Base-by-base conservation (phyloP, 202 grass and related monocot genomes). In the Schoenoplectus tabernaemontani region DNA sequence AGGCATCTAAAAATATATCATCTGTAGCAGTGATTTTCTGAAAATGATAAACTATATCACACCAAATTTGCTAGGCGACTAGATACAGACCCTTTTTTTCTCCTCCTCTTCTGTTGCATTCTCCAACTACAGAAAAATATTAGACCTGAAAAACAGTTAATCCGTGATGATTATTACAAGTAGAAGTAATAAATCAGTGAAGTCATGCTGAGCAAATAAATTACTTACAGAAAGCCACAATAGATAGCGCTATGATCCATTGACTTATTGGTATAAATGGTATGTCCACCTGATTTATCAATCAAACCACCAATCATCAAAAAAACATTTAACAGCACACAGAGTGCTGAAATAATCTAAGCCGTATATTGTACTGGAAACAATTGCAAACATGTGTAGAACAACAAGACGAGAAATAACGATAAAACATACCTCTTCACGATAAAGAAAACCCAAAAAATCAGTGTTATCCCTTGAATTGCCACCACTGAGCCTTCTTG, bases 241-340 rank as follows among this genome's bases (percentile, higher is more conserved):
- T 85, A 75, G 90, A 86, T 64, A 86, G 84, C 86, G 95, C 91
- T 87, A 98, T 63, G 79, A 97, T 85, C 93, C 93, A 97, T 82
- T 97, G 89, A 87, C 87, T 86, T 82, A 87, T 89, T 71, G 89
- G 76, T 75, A 91, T 78, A 87, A 90, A 89, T 19, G 86, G 85
- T 72, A 88, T 68, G 79, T 97, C 93, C 86, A 90, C 89, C 95
- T 98, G 84, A 61, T 84, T 43, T 59, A 38, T 54, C 71, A 79
- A 43, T 65, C 5, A 60, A 73, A 63, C 9, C 7, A 42, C 83
- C 13, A 28, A 7, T 30, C 12, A 19, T 51, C 76, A 50, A 77
- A 51, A 16, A 51, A 36, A 34, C 3, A 33, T 62, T 26, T 62
- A 54, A 67, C 7, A 26, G 15, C 24, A 30, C 10, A 62, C 23